Evolutionary conservation across 805 yeast species (phyloP).

Genomic region (Kregervanrija delftensis): DNA sequence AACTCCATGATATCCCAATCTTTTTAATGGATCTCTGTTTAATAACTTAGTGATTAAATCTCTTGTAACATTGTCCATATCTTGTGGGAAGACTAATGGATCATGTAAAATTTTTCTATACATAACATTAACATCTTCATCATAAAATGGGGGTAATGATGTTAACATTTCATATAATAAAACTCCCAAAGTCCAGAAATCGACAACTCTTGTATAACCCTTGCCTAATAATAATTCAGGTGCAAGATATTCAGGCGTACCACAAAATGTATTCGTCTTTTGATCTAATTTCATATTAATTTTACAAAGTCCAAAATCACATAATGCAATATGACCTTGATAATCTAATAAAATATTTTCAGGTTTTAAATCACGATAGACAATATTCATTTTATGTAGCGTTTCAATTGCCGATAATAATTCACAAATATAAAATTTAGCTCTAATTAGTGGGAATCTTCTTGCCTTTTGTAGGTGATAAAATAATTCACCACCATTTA

Average conservation of each 20-base stretch:
- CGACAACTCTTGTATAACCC: slow-evolving; percentile 93
- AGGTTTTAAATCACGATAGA: slow-evolving; percentile 93
- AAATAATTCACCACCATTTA: slow-evolving; percentile 95
- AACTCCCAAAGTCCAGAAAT: slow-evolving; percentile 98
- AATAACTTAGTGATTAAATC: slow-evolving; percentile 69
- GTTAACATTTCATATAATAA: slow-evolving; percentile 92
- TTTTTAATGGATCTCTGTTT: slow-evolving; percentile 75
- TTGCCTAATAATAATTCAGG: slow-evolving; percentile 88
- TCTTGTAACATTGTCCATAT: slow-evolving; percentile 80
- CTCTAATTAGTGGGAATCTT: slow-evolving; percentile 77
- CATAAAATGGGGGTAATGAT: slow-evolving; percentile 95
- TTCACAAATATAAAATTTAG: slow-evolving; percentile 93
- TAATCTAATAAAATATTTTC: slow-evolving; percentile 91
- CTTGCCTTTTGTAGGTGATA: slow-evolving; percentile 91
- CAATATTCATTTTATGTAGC: slow-evolving; percentile 83
- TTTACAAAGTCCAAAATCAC: slow-evolving; percentile 96
- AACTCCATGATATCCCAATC: slow-evolving; percentile 78
- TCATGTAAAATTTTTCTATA: slow-evolving; percentile 88
- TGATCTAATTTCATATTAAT: slow-evolving; percentile 88
- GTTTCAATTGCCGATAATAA: slow-evolving; percentile 88
- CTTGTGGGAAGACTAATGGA: slow-evolving; percentile 82
- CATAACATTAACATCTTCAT: slow-evolving; percentile 89
- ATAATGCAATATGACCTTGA: slow-evolving; percentile 95
- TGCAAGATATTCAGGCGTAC: slow-evolving; percentile 95
- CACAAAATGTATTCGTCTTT: slow-evolving; percentile 87